Evolutionary conservation across 2,329 filamentous ascomycete species (phyloP), one percentile per base, ranked within the genome.

Genomic region (Xylaria sp.): DNA sequence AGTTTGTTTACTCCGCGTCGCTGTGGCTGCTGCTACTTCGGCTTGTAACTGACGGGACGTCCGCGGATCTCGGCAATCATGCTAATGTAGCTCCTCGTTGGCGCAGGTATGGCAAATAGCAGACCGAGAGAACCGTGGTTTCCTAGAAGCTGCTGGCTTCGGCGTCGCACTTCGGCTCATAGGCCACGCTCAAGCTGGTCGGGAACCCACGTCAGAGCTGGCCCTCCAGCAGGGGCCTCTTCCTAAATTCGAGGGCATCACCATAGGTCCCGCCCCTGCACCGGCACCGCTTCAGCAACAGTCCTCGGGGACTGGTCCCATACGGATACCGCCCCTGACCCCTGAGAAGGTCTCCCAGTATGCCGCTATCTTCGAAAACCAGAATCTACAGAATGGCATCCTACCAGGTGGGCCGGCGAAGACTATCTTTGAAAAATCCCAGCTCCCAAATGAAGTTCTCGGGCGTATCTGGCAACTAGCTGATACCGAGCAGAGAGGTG

Each of bases 81-180:
- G 69, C 79, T 80, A 69, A 82, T 74, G 55, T 63, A 51, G 21
- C 32, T 18, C 54, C 58, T 63, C n/a, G 72, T 65, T 10, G 13
- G 27, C 72, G 68, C 81, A 97, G 92, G 98, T 99, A 86, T 99
- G 96, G 96, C 95, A 98, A 83, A 96, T 99, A 80, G 95, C 96
- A 74, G 96, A 99, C 83, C 94, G 89, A 73, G 95, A 98, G 84
- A 99, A 99, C 84, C 90, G 94, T 72, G 96, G 96, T 61, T 92
- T 98, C 74, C 85, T 99, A 74, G 98, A 94, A 40, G 94, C 94
- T 23, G 89, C 94, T 50, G 96, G 95, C 79, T 99, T 99, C 82
- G 93, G 94, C 69, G 89, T 97, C 79, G 96, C 97, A 66, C 83
- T 99, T 78, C 90, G 96, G 77, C 89, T 99, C 79, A 98, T 99